Evolutionary conservation across 2,329 filamentous ascomycete species (phyloP), one percentile per base, ranked within the genome.

Genomic region (Calonectria multiphialidica): DNA sequence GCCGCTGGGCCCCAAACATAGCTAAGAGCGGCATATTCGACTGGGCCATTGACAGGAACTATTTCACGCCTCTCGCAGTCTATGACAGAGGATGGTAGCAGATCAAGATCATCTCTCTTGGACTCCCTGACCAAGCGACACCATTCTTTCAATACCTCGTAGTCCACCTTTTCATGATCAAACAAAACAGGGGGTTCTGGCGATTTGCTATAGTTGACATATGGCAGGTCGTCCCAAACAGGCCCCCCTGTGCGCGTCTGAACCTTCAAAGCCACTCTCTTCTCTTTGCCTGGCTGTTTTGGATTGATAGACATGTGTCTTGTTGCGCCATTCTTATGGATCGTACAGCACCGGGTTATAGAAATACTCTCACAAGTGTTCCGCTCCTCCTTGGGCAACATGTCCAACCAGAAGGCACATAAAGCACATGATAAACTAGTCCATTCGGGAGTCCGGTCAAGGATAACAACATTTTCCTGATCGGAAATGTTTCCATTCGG

Each of bases 171-270:
- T 28, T 21, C 18, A 33, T 65, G 59, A 33, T 72, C 42, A 76
- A 80, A n/a, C 74, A 81, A 70, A 35, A 80, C 63, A 53, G 65
- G 50, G 5, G n/a, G 13, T 33, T 66, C 66, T n/a, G 61, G 50
- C 55, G 40, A 16, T 55, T 62, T 69, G 61, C 42, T 42, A n/a
- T 44, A 65, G 42, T 69, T 72, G 18, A 68, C 57, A 33, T 68
- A 66, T 33, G 72, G 33, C 28, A 9, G 15, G 3, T 40, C 8
- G 25, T 55, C 35, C 18, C 40, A 2, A 2, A 10, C 33, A 18
- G 2, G 7, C 35, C 35, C 15, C 7, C 15, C 23, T 6, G 2
- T 30, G 42, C 8, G 12, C 8, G 28, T 40, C 18, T 37, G 40
- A 8, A 59, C n/a, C 2, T 13, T 2, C 16, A 70, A 30, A 5